Conservation (phyloP, 75 land plant species). For the Pinus taeda region DNA sequence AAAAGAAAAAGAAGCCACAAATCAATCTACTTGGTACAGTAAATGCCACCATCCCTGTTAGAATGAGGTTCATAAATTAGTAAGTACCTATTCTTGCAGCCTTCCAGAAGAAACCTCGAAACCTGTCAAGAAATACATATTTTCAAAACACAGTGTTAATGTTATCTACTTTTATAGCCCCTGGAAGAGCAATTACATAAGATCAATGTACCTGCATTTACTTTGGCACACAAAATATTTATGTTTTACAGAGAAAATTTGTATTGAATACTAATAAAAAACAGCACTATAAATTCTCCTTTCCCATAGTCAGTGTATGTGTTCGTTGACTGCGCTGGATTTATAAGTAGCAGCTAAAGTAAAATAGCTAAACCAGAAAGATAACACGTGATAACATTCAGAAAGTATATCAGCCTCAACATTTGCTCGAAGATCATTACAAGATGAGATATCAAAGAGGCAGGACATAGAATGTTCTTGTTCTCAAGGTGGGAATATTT, state of each 20-base stretch:
- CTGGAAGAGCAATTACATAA: neutral
- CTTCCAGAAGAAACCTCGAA: slow-evolving; percentile 96
- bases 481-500: neutral
- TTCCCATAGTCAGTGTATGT: neutral
- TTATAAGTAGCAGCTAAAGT: neutral
- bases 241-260: neutral
- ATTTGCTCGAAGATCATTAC: neutral
- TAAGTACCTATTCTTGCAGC: slow-evolving; percentile 87
- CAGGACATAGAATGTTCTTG: neutral
- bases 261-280: neutral
- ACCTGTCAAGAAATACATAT: slow-evolving; percentile 35
- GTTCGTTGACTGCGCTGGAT: neutral
- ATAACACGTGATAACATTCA: neutral
- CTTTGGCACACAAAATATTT: neutral
- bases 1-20: too few species aligned
- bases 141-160: neutral
- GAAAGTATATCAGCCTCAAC: neutral
- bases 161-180: neutral
- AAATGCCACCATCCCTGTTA: too few species aligned
- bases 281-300: neutral
- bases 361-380: neutral
- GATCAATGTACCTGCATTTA: neutral
- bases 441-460: neutral
- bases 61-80: neutral
- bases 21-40: too few species aligned